Percentiles rank a stretch among this genome's conserved stretches.
These are phyloP conservation scores for Nemania bipapillata DNA, from an alignment of 2,329 filamentous ascomycete species.

Conservation along the genomic window DNA sequence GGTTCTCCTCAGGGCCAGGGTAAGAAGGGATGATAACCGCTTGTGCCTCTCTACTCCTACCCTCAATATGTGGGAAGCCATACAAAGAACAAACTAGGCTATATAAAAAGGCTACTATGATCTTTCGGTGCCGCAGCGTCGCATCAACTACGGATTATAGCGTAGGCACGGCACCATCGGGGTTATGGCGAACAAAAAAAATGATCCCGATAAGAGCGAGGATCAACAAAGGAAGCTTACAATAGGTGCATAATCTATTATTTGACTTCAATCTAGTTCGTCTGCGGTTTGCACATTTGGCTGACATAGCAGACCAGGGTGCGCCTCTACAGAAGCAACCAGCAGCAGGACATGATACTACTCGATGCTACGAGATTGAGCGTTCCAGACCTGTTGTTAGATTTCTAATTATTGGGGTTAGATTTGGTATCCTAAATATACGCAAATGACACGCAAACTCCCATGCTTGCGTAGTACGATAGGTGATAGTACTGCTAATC, in stretches of 20 bases:
- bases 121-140: background rate
- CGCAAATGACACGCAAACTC: background rate
- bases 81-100: background rate
- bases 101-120: background rate
- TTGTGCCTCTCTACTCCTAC: background rate
- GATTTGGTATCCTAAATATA: background rate
- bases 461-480: background rate
- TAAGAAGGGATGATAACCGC: constrained; percentile 1
- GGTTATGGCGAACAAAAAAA: background rate
- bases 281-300: background rate
- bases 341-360: background rate
- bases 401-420: background rate
- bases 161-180: background rate
- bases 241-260: background rate
- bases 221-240: constrained; percentile 19
- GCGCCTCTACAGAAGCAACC: background rate
- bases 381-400: background rate
- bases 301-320: background rate
- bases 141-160: background rate
- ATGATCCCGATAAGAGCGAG: background rate
- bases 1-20: background rate
- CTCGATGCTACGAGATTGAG: background rate
- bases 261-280: background rate
- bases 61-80: background rate
- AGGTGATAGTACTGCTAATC: background rate